Evolutionary conservation across 495 filamentous ascomycete genomes (phyloP).

Genomic region (Hyphodiscus hymeniophilus): DNA sequence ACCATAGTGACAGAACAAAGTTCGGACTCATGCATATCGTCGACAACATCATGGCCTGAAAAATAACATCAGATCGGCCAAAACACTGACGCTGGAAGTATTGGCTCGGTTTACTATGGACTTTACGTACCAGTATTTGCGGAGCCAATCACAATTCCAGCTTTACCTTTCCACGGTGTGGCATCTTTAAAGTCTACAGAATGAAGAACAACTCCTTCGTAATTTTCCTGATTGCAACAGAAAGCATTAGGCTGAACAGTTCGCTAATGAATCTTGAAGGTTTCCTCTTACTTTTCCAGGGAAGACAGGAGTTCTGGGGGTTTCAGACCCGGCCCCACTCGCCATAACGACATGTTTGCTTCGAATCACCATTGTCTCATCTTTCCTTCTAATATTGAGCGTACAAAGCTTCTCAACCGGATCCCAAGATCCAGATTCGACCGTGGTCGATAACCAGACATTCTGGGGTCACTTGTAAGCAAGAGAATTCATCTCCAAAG

Average conservation of each 20-base stretch:
- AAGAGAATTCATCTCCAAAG: slow-evolving; percentile 9
- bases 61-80: background rate
- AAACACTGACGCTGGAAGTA: background rate
- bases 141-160: slow-evolving; percentile 34
- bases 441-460: background rate
- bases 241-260: background rate
- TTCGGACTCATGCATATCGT: slow-evolving; percentile 31
- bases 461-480: slow-evolving; percentile 17
- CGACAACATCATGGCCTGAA: slow-evolving; percentile 34
- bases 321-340: background rate
- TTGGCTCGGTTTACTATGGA: too few relatives aligned
- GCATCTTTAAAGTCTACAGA: slow-evolving; percentile 26
- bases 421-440: slow-evolving; percentile 26
- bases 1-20: slow-evolving; percentile 33
- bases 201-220: slow-evolving; percentile 29
- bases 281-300: background rate
- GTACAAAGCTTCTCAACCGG: slow-evolving; percentile 23
- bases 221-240: slow-evolving; percentile 9
- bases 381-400: slow-evolving; percentile 13
- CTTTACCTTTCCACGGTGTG: slow-evolving; percentile 25
- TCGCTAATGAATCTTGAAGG: too few relatives aligned
- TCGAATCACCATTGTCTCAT: background rate
- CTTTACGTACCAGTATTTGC: slow-evolving; percentile 32
- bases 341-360: background rate
- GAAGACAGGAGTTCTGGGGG: slow-evolving; percentile 1